Base-by-base conservation (phyloP, 306 rosid genomes). In the Biancaea sappan region DNA sequence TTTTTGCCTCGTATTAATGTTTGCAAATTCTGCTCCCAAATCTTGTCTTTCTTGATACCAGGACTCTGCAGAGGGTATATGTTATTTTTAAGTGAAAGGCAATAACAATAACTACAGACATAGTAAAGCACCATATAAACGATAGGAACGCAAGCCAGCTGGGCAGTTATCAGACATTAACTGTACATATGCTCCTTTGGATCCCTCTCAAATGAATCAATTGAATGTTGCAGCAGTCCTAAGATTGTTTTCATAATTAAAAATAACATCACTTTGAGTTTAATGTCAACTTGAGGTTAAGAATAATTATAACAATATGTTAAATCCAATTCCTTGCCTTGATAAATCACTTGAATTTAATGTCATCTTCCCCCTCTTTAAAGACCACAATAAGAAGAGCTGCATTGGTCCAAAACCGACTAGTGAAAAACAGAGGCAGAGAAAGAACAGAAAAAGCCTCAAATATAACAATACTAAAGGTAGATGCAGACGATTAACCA, bases 11-110 rank as follows among this genome's bases (percentile, higher is more conserved):
- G 89, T 61, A 90, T 56, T 37, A 86, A 54, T 0, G 83, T 73
- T 35, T 84, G 84, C 81, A 90, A 74, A 79, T 85, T 87, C 82
- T 80, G 87, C 82, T 87, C 90, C 96, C 86, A 86, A 31, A 76
- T 72, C 72, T 75, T 71, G 76, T 90, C 88, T 72, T 87, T 87
- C 62, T 81, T 82, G 19, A 87, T 84, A 43, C 92, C 90, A 41
- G 92, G 95, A 79, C 87, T 85, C 92, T 87, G 87, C 86, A 70
- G 37, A 24, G 56, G 12, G 41, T n/a, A 79, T 22, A n/a, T 37
- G 38, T 26, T 75, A 61, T 54, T 2, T 18, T 72, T 61, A 54
- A 61, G 63, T 48, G 35, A 56, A 58, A 24, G 19, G 60, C 59
- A 37, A 51, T 52, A 35, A 28, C 16, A 61, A 50, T 12, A 15